phyloP scores from a whole-genome alignment of 306 rosid genomes.

The Argentina anserina region DNA sequence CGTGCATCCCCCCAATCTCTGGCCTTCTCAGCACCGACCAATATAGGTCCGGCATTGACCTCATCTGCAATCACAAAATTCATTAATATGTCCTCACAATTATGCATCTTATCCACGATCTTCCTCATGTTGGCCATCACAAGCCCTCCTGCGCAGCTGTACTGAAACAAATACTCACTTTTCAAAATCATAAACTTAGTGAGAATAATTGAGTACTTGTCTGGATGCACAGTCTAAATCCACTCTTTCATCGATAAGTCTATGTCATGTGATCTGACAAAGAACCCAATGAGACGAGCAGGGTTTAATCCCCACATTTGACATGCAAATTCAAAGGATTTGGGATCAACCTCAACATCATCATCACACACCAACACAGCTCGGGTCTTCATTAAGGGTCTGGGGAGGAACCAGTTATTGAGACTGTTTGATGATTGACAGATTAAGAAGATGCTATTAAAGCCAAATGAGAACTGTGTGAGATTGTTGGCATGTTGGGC shows the following conservation, averaged over 20 bases:
- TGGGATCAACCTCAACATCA: slow-evolving; percentile 59
- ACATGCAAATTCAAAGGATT: slow-evolving; percentile 62
- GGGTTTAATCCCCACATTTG: slow-evolving; percentile 51
- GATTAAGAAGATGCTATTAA: slow-evolving; percentile 39
- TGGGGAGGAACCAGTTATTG: slow-evolving; percentile 71
- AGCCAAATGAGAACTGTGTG: slow-evolving; percentile 30
- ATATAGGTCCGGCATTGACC: slow-evolving; percentile 52
- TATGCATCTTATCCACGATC: slow-evolving; percentile 45
- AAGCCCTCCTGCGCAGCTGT: slow-evolving; percentile 58
- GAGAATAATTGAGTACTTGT: slow-evolving; percentile 72
- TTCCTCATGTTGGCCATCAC: slow-evolving; percentile 45
- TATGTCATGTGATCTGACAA: slow-evolving; percentile 75
- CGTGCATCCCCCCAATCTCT: slow-evolving; percentile 80
- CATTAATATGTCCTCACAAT: slow-evolving; percentile 91
- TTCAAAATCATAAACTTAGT: slow-evolving; percentile 70
- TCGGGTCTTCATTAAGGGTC: slow-evolving; percentile 42
- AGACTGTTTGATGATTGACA: slow-evolving; percentile 57
- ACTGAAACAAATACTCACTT: slow-evolving; percentile 41
- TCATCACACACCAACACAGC: slow-evolving; percentile 85
- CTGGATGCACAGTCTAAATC: slow-evolving; percentile 80
- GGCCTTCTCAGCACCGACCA: slow-evolving; percentile 60
- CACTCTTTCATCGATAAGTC: slow-evolving; percentile 60
- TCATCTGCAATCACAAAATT: slow-evolving; percentile 67
- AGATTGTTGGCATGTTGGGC: slow-evolving; percentile 45
- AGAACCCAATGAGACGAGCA: slow-evolving; percentile 54